These are phyloP conservation scores for Thelephora ganbajun DNA, from an alignment of 768 basidiomycete species.

Conservation along the genomic window DNA sequence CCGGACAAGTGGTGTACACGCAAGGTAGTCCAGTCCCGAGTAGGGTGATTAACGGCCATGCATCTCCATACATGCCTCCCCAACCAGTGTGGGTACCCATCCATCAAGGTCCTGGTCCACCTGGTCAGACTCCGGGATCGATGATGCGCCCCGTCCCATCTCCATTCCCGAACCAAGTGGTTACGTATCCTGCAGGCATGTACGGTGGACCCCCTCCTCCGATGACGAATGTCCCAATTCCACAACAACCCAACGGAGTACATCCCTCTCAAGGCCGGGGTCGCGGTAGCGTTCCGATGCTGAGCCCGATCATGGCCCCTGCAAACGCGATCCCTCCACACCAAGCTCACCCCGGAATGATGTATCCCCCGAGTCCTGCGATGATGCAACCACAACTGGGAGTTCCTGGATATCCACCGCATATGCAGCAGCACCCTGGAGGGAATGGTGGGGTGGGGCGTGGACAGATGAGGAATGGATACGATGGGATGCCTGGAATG, in stretches of 20 bases:
- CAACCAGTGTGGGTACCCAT: conserved; percentile 56
- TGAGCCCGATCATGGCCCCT: conserved; percentile 63
- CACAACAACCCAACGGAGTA: conserved; percentile 22
- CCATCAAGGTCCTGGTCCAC: conserved; percentile 18
- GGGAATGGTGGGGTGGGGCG: conserved; percentile 20
- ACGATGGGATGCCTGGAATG: conserved; percentile 7
- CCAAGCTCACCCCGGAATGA: conserved; percentile 51
- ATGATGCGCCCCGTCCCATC: conserved; percentile 46
- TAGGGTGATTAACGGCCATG: conserved; percentile 49
- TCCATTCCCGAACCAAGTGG: conserved; percentile 50
- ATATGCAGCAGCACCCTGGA: conserved; percentile 17
- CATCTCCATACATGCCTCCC: conserved; percentile 33
- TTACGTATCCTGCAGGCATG: conserved; percentile 47
- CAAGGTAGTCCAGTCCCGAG: conserved; percentile 50
- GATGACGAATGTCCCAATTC: conserved; percentile 27
- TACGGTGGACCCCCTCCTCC: conserved; percentile 33
- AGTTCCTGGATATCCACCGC: background rate
- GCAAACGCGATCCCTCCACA: conserved; percentile 37
- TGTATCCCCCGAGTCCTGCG: conserved; percentile 31
- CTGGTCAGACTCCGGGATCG: conserved; percentile 31
- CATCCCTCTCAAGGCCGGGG: conserved; percentile 27
- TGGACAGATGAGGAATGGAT: conserved; percentile 19
- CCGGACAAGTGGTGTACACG: conserved; percentile 40
- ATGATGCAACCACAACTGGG: conserved; percentile 18
- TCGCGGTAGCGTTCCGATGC: conserved; percentile 27